These are phyloP conservation scores for Yarrowia divulgata DNA, from an alignment of 805 yeast species.

Conservation along the genomic window DNA sequence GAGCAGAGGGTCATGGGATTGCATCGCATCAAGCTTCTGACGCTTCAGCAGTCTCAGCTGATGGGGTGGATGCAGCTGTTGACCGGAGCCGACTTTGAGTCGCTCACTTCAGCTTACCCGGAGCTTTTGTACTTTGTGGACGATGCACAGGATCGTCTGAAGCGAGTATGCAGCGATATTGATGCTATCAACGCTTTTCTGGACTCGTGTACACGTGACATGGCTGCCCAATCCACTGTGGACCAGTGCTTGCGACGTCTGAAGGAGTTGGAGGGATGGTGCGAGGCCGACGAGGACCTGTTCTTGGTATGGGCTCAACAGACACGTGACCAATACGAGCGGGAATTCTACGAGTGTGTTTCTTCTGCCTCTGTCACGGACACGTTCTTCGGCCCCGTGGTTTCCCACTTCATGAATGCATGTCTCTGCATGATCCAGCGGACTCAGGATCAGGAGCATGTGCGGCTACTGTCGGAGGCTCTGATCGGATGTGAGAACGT, in stretches of 20 bases:
- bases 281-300: constrained; percentile 21
- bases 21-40: constrained; percentile 6
- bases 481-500: constrained; percentile 8
- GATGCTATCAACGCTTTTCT: constrained; percentile 22
- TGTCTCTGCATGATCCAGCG: constrained; percentile 28
- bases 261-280: constrained; percentile 35
- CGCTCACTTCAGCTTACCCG: constrained; percentile 9
- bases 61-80: constrained; percentile 6
- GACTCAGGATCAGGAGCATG: constrained; percentile 21
- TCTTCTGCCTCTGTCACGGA: constrained; percentile 1
- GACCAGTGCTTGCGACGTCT: constrained; percentile 28
- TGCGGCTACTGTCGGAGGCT: constrained; percentile 7
- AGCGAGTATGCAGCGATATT: constrained; percentile 13
- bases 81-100: constrained; percentile 11
- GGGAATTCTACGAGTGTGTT: constrained; percentile 22
- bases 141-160: constrained; percentile 14
- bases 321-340: constrained; percentile 12
- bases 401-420: constrained; percentile 16
- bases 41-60: constrained; percentile 21
- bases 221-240: constrained; percentile 27
- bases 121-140: constrained; percentile 17
- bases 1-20: constrained; percentile 28
- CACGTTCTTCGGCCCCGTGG: constrained; percentile 12
- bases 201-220: constrained; percentile 18
- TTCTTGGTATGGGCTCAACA: constrained; percentile 30